These are phyloP conservation scores for Sphaceloma murrayae DNA, from an alignment of 2,329 filamentous ascomycete genomes.

Conservation along the genomic window DNA sequence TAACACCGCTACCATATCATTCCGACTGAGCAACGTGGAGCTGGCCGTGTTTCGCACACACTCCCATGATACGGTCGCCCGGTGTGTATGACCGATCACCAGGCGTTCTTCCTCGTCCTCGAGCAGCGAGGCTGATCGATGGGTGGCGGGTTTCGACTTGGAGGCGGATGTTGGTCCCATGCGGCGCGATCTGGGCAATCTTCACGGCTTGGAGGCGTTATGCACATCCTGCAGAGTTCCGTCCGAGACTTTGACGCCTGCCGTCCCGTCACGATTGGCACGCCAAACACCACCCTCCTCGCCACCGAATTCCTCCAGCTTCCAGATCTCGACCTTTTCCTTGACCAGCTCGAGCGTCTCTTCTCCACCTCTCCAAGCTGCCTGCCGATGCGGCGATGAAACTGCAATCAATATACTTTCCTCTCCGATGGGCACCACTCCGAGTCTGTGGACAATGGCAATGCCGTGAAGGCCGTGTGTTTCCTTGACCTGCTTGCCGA, in stretches of 20 bases:
- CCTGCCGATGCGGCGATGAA: constrained; percentile 69
- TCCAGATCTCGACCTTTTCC: constrained; percentile 86
- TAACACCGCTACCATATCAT: too few relatives aligned
- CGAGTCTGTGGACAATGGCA: constrained; percentile 74
- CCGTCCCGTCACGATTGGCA: constrained; percentile 67
- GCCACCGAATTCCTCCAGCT: constrained; percentile 75
- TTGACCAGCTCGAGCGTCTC: constrained; percentile 84
- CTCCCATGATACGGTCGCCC: neutral
- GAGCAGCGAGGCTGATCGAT: too few relatives aligned
- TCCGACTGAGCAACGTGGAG: too few relatives aligned
- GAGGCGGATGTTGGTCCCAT: too few relatives aligned
- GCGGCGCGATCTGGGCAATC: too few relatives aligned
- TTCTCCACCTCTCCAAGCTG: constrained; percentile 80
- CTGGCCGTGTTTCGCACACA: too few relatives aligned
- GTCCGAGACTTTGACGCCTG: constrained; percentile 40
- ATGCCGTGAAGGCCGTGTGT: constrained; percentile 63
- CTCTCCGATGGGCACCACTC: constrained; percentile 77
- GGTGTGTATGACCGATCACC: too few relatives aligned
- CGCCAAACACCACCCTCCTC: constrained; percentile 72
- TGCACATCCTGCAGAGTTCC: neutral
- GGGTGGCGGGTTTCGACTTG: too few relatives aligned
- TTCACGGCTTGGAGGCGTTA: too few relatives aligned
- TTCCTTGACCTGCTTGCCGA: constrained; percentile 47
- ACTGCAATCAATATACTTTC: constrained; percentile 89
- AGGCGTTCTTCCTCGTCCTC: too few relatives aligned